These are phyloP conservation scores for Arthrobotrys sphaeroides DNA, from an alignment of 2,329 filamentous ascomycete species.

Conservation along the genomic window DNA sequence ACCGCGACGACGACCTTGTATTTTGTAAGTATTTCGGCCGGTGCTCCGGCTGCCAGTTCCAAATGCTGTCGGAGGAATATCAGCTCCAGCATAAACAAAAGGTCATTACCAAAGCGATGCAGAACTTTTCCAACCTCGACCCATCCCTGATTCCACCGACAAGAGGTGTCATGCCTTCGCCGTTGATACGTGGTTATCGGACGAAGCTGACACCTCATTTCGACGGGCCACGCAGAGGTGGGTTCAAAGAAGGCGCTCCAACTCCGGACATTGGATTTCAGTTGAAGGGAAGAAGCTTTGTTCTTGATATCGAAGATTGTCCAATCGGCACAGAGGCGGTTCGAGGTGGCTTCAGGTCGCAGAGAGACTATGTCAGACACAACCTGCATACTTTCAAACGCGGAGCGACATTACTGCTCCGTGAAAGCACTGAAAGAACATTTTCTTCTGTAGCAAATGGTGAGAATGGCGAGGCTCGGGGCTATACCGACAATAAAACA, in stretches of 20 bases:
- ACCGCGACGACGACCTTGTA: constrained; percentile 79
- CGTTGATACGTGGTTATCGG: constrained; percentile 89
- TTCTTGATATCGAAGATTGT: constrained; percentile 96
- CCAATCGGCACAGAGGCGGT: constrained; percentile 92
- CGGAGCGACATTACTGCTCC: constrained; percentile 86
- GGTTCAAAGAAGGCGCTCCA: constrained; percentile 61
- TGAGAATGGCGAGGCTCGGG: constrained; percentile 66
- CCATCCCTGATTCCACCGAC: constrained; percentile 78
- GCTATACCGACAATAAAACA: constrained; percentile 79
- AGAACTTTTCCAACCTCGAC: constrained; percentile 85
- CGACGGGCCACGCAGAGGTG: constrained; percentile 73
- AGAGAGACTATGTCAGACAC: constrained; percentile 77
- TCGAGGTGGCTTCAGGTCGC: constrained; percentile 77
- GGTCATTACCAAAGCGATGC: constrained; percentile 90
- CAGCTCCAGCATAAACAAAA: constrained; percentile 85
- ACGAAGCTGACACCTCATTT: constrained; percentile 98
- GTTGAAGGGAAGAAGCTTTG: constrained; percentile 79
- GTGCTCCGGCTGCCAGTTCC: constrained; percentile 94
- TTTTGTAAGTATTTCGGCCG: constrained; percentile 85
- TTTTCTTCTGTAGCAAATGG: constrained; percentile 64
- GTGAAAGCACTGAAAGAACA: constrained; percentile 81
- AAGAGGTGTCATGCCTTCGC: constrained; percentile 86
- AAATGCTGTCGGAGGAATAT: constrained; percentile 90
- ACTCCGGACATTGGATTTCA: constrained; percentile 90
- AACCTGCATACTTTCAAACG: constrained; percentile 77